These are phyloP conservation scores for Castanopsis chinensis DNA, from an alignment of 306 rosid genomes.

Conservation along the genomic window DNA sequence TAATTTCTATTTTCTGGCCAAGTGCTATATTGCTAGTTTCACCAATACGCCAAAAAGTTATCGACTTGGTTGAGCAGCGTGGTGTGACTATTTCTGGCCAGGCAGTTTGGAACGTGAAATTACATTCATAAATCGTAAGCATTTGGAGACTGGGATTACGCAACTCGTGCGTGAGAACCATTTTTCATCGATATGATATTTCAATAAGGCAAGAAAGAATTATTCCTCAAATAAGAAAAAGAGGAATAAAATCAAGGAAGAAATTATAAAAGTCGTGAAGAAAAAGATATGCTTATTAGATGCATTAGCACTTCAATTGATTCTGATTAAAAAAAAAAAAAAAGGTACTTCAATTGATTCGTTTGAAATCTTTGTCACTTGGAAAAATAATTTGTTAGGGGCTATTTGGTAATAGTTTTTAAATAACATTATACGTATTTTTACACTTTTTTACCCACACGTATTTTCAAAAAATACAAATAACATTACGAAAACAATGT, in stretches of 20 bases:
- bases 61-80: too few species aligned
- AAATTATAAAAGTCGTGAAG: neutral
- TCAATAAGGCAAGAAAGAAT: neutral
- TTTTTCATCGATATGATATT: neutral
- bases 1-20: too few species aligned
- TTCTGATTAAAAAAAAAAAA: too few species aligned
- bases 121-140: neutral
- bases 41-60: neutral
- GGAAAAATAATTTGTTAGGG: too few species aligned
- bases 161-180: neutral
- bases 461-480: too few species aligned
- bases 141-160: neutral
- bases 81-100: neutral
- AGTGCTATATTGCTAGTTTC: too few species aligned
- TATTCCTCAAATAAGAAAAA: neutral
- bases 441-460: too few species aligned
- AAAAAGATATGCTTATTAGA: neutral
- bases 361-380: neutral
- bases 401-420: too few species aligned
- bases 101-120: neutral
- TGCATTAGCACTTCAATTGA: neutral
- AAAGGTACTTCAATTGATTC: neutral
- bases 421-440: too few species aligned
- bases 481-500: too few species aligned
- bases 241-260: neutral